Conservation (phyloP, 768 basidiomycete species). For the Boletus rubroflammeus region DNA sequence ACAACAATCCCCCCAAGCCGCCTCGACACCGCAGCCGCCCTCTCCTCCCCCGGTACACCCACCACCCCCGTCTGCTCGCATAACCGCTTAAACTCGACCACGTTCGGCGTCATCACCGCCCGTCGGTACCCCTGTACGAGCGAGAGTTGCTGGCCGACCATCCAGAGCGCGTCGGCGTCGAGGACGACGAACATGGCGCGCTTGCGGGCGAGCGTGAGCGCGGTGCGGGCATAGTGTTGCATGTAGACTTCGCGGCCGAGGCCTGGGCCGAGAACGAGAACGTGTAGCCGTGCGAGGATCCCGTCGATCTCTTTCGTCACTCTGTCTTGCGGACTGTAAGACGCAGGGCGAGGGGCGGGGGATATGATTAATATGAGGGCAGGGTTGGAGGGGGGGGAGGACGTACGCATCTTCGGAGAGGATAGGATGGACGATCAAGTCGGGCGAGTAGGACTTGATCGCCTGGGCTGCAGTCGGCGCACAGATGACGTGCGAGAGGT, state of each 20-base stretch:
- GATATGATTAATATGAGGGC: no score
- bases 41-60: constrained; percentile 35
- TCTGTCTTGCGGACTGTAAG: constrained; percentile 42
- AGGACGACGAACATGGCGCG: constrained; percentile 87
- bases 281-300: constrained; percentile 83
- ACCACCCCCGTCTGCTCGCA: constrained; percentile 70
- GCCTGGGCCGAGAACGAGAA: constrained; percentile 90
- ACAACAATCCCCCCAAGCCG: constrained; percentile 85
- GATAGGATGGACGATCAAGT: constrained; percentile 96
- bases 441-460: constrained; percentile 96
- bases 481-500: constrained; percentile 96
- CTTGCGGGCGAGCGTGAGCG: constrained; percentile 67
- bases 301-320: constrained; percentile 55
- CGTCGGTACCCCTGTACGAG: constrained; percentile 82
- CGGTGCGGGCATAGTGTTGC: constrained; percentile 76
- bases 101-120: constrained; percentile 90
- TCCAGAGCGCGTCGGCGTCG: constrained; percentile 89
- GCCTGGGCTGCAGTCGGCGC: constrained; percentile 86
- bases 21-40: constrained; percentile 70
- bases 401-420: constrained; percentile 65
- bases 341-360: background rate
- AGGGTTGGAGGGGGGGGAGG: background rate
- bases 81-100: constrained; percentile 87
- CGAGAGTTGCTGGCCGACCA: constrained; percentile 70
- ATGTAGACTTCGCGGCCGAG: constrained; percentile 90